phyloP scores from a whole-genome alignment of 2,329 filamentous ascomycete species.

The Fusarium abutilonis region DNA sequence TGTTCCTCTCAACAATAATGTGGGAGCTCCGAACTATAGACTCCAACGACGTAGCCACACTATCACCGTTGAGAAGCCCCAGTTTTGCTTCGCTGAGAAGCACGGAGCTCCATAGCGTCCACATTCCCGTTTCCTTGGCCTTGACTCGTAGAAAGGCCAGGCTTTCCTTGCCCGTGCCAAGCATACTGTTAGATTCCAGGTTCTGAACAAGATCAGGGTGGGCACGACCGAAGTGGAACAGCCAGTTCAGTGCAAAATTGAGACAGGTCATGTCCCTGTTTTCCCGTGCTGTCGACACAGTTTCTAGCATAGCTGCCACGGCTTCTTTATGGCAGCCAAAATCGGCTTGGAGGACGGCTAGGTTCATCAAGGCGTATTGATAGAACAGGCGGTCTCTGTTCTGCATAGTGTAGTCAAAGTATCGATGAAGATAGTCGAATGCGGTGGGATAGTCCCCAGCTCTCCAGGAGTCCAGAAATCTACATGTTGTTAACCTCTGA shows the following conservation, averaged over 20 bases:
- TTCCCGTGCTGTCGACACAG: slow-evolving; percentile 92
- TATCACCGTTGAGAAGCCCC: slow-evolving; percentile 75
- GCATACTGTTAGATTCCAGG: slow-evolving; percentile 75
- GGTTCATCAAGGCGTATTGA: slow-evolving; percentile 92
- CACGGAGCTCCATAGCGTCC: slow-evolving; percentile 83
- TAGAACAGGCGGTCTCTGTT: slow-evolving; percentile 85
- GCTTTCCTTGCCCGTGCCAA: slow-evolving; percentile 82
- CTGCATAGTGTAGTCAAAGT: slow-evolving; percentile 97
- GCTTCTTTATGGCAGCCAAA: slow-evolving; percentile 93
- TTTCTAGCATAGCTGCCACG: slow-evolving; percentile 93
- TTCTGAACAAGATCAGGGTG: slow-evolving; percentile 79
- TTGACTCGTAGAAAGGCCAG: slow-evolving; percentile 85
- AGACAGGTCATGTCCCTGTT: slow-evolving; percentile 92
- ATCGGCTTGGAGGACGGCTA: slow-evolving; percentile 92
- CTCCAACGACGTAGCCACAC: slow-evolving; percentile 73
- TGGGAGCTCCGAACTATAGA: slow-evolving; percentile 84
- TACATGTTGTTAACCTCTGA: slow-evolving; percentile 48
- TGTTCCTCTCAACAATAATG: slow-evolving; percentile 79
- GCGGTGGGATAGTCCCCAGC: slow-evolving; percentile 89
- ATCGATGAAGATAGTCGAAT: slow-evolving; percentile 90
- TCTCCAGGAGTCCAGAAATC: slow-evolving; percentile 91
- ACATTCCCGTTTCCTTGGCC: slow-evolving; percentile 87
- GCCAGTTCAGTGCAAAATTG: slow-evolving; percentile 95
- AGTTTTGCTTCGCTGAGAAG: slow-evolving; percentile 87
- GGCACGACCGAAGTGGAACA: slow-evolving; percentile 91